Conservation (phyloP, 2,329 filamentous ascomycete species). For the Pseudogymnoascus verrucosus region DNA sequence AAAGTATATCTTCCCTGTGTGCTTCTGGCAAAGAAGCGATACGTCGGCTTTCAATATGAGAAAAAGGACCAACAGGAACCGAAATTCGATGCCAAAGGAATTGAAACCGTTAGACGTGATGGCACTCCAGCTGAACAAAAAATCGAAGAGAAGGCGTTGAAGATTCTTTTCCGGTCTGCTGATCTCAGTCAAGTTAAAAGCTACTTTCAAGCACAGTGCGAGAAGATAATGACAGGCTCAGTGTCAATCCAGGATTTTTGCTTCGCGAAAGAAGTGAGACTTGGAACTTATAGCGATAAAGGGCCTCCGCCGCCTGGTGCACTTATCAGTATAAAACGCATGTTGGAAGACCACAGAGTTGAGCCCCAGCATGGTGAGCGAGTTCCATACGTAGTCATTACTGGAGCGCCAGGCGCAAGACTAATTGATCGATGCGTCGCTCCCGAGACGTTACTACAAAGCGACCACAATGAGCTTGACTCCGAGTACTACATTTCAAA, state of each 20-base stretch:
- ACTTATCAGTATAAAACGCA: conserved; percentile 74
- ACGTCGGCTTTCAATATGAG: conserved; percentile 97
- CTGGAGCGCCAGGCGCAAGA: conserved; percentile 76
- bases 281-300: conserved; percentile 80
- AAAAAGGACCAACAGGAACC: conserved; percentile 64
- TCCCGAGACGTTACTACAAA: conserved; percentile 71
- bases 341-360: conserved; percentile 76
- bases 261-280: conserved; percentile 84
- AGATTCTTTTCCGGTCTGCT: conserved; percentile 79
- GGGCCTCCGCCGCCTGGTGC: conserved; percentile 79
- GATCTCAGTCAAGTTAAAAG: conserved; percentile 82
- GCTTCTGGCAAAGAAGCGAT: conserved; percentile 91
- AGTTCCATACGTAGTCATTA: conserved; percentile 87
- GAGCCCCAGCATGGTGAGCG: conserved; percentile 95
- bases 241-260: conserved; percentile 94
- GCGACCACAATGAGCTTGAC: conserved; percentile 73
- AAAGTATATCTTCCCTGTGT: conserved; percentile 97
- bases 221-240: conserved; percentile 82
- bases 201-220: conserved; percentile 85
- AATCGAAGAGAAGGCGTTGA: conserved; percentile 87
- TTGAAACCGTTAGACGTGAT: conserved; percentile 92
- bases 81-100: conserved; percentile 95
- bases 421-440: conserved; percentile 85
- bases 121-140: conserved; percentile 94
- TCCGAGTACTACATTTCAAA: conserved; percentile 96